Conservation (phyloP, 805 yeast species). For the Candida tammaniensis region DNA sequence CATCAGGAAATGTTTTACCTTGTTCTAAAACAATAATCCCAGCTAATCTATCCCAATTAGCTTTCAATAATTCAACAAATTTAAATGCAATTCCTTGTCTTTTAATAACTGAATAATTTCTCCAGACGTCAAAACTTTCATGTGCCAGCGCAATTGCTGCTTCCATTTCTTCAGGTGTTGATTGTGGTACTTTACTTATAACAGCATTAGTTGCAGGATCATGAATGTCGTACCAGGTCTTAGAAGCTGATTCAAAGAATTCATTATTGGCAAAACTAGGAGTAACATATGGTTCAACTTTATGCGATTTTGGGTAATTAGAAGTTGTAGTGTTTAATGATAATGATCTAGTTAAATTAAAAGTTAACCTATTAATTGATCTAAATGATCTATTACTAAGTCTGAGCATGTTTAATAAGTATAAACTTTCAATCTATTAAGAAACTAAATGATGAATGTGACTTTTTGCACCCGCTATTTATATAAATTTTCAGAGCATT, state of each 20-base stretch:
- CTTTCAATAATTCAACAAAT: slow-evolving; percentile 60
- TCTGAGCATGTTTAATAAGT: background rate
- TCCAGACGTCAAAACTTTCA: slow-evolving; percentile 59
- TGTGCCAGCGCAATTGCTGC: slow-evolving; percentile 65
- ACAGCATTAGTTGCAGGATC: slow-evolving; percentile 75
- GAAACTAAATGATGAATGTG: no score
- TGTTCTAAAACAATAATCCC: slow-evolving; percentile 48
- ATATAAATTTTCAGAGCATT: background rate
- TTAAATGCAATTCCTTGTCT: slow-evolving; percentile 75
- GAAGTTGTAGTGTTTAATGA: slow-evolving; percentile 15
- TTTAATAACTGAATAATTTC: slow-evolving; percentile 51
- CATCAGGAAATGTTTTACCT: slow-evolving; percentile 74
- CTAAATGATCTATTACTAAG: background rate
- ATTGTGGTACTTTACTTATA: slow-evolving; percentile 69
- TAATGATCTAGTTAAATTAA: slow-evolving; percentile 1
- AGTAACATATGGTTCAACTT: slow-evolving; percentile 46
- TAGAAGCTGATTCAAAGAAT: slow-evolving; percentile 47
- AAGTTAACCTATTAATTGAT: no score
- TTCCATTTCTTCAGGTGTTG: slow-evolving; percentile 62
- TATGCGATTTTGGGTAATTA: slow-evolving; percentile 43
- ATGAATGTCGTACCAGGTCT: slow-evolving; percentile 62
- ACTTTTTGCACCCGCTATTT: background rate
- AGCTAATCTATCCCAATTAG: slow-evolving; percentile 68
- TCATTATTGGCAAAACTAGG: slow-evolving; percentile 52
- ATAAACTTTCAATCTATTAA: no score